Evolutionary conservation across 2,329 filamentous ascomycete species (phyloP).

Genomic region (Colletotrichum salicis): DNA sequence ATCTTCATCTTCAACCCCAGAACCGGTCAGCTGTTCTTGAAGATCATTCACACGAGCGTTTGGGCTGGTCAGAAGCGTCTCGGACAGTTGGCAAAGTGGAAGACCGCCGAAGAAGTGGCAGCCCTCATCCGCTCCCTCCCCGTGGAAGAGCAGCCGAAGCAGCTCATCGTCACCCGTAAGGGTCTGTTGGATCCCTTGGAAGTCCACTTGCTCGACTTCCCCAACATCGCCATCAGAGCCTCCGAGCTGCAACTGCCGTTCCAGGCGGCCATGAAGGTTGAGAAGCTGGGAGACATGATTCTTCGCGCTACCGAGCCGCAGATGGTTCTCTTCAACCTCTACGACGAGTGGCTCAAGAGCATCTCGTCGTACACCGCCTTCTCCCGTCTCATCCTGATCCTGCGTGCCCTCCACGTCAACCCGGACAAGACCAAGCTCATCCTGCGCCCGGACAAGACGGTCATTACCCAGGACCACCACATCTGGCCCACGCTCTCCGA

Average conservation of each 20-base stretch:
- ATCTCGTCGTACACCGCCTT: constrained; percentile 99
- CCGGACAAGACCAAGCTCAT: constrained; percentile 98
- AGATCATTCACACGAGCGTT: constrained; percentile 99
- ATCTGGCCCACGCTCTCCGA: constrained; percentile 96
- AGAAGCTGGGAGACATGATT: constrained; percentile 99
- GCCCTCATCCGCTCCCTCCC: constrained; percentile 94
- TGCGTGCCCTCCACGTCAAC: constrained; percentile 96
- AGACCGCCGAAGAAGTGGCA: constrained; percentile 99
- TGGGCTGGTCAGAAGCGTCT: constrained; percentile 99
- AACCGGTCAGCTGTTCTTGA: constrained; percentile 96
- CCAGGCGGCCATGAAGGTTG: constrained; percentile 99
- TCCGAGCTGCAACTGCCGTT: constrained; percentile 97
- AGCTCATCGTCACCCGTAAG: constrained; percentile 97
- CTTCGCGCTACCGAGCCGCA: constrained; percentile 97
- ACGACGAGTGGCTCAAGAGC: constrained; percentile 98
- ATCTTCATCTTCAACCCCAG: constrained; percentile 99
- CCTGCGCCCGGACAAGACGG: constrained; percentile 93
- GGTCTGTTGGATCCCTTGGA: constrained; percentile 96
- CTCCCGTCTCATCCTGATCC: constrained; percentile 90
- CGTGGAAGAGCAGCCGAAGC: constrained; percentile 98
- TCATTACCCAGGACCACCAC: constrained; percentile 98
- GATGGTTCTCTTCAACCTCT: constrained; percentile 99
- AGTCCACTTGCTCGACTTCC: constrained; percentile 97
- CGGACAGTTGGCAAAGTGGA: constrained; percentile 98
- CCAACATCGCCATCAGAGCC: constrained; percentile 97